Evolutionary conservation across 352 stramenopile species (phyloP).

Genomic region (Phytophthora quininea): DNA sequence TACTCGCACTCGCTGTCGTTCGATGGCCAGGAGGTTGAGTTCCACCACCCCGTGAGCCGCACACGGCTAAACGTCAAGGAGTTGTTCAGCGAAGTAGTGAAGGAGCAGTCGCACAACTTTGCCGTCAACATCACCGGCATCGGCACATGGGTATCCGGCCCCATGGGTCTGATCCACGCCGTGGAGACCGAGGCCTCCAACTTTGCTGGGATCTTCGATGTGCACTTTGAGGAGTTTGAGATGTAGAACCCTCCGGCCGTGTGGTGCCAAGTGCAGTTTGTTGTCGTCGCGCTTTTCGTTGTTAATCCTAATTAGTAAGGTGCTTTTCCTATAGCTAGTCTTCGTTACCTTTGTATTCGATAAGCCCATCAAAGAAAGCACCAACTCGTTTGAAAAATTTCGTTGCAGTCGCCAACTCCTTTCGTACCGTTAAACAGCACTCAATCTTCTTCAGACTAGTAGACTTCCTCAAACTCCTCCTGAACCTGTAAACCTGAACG

Average conservation of each 20-base stretch:
- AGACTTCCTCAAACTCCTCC: too few relatives aligned
- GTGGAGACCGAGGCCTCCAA: slow-evolving; percentile 75
- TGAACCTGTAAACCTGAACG: too few relatives aligned
- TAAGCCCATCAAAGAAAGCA: background rate
- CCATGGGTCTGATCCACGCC: slow-evolving; percentile 78
- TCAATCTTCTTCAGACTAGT: too few relatives aligned
- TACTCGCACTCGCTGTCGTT: slow-evolving; percentile 85
- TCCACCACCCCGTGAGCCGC: slow-evolving; percentile 74
- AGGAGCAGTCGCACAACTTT: slow-evolving; percentile 88
- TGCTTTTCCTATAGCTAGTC: slow-evolving; percentile 16
- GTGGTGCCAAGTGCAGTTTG: slow-evolving; percentile 29
- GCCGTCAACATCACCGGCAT: slow-evolving; percentile 81
- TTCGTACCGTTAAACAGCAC: too few relatives aligned
- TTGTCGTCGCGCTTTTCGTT: slow-evolving; percentile 31
- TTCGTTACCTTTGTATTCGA: slow-evolving; percentile 5
- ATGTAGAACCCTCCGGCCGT: slow-evolving; percentile 62
- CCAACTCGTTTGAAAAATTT: background rate
- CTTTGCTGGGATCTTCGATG: slow-evolving; percentile 88
- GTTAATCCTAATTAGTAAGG: slow-evolving; percentile 37
- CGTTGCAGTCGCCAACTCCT: too few relatives aligned
- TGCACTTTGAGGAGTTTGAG: slow-evolving; percentile 90
- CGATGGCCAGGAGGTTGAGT: slow-evolving; percentile 77
- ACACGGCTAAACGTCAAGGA: slow-evolving; percentile 79
- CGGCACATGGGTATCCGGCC: slow-evolving; percentile 84
- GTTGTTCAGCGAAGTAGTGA: slow-evolving; percentile 77